A percentile compares a stretch with the other conserved stretches of the same genome.
Conservation (phyloP, 306 rosid genomes). For the Cicer cuneatum region DNA sequence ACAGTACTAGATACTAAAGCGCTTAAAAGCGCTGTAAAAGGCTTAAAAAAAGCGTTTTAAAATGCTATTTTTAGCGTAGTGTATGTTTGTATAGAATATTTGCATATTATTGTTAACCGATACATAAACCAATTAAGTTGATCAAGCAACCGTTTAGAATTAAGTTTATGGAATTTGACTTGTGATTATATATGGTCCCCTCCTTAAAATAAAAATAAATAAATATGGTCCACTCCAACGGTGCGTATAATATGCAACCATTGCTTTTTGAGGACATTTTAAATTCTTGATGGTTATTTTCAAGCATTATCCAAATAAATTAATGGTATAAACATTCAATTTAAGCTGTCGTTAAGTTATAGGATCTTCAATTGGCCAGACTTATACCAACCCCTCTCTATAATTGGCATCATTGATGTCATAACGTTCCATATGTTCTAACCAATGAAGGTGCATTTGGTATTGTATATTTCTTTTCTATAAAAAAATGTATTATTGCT, state of each 20-base stretch:
- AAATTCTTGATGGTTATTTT: conserved; percentile 20
- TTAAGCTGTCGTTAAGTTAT: conserved; percentile 7
- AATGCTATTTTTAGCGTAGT: too few species aligned
- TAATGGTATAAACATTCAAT: conserved; percentile 22
- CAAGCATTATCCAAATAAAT: conserved; percentile 28
- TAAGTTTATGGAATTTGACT: conserved; percentile 42
- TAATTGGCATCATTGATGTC: conserved; percentile 33
- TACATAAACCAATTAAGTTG: conserved; percentile 13
- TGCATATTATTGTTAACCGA: background rate
- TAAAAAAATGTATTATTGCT: background rate
- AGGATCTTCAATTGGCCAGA: conserved; percentile 28
- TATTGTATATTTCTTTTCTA: background rate
- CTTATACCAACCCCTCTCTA: conserved; percentile 23
- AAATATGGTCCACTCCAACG: conserved; percentile 36
- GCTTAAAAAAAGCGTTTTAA: too few species aligned
- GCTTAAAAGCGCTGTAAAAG: too few species aligned
- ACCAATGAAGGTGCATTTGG: background rate
- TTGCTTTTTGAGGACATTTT: conserved; percentile 37
- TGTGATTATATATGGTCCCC: background rate
- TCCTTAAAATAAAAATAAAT: too few species aligned
- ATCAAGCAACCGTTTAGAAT: conserved; percentile 40
- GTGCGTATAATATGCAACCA: conserved; percentile 14
- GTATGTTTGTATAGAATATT: too few species aligned
- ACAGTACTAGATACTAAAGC: too few species aligned
- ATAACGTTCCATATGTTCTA: conserved; percentile 10